phyloP scores from a whole-genome alignment of 805 yeast species.

The Saturnispora besseyi region DNA sequence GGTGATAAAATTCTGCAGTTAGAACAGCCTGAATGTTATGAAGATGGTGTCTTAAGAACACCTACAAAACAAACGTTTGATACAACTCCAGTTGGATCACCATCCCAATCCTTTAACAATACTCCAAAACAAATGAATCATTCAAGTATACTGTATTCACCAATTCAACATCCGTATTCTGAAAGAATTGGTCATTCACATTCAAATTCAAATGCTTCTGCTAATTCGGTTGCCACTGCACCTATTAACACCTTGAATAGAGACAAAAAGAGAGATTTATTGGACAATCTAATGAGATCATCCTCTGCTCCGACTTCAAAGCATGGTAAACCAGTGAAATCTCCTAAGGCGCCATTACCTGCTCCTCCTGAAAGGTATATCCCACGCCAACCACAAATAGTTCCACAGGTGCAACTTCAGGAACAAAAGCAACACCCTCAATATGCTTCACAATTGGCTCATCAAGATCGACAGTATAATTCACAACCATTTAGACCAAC shows the following conservation, averaged over 20 bases:
- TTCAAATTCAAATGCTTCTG: constrained; percentile 6
- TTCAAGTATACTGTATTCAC: neutral
- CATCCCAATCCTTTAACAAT: constrained; percentile 5
- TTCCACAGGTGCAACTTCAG: no score
- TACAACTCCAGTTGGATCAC: constrained; percentile 12
- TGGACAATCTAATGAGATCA: constrained; percentile 9
- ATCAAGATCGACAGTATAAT: neutral
- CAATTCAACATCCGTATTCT: neutral
- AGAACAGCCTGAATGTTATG: neutral
- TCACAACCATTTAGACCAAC: neutral
- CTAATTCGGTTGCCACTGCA: neutral
- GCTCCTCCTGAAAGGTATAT: constrained; percentile 2
- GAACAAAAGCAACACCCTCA: neutral
- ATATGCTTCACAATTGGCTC: neutral
- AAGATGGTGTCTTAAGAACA: constrained; percentile 1
- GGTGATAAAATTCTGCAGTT: neutral
- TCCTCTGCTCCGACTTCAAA: constrained; percentile 7
- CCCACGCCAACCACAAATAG: neutral
- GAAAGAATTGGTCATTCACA: constrained; percentile 7
- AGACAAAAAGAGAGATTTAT: neutral
- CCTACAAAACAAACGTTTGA: constrained; percentile 10
- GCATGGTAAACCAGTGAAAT: neutral
- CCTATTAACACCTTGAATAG: neutral
- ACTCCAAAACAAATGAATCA: constrained; percentile 9
- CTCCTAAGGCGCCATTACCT: constrained; percentile 4